A percentile compares a stretch with the other conserved stretches of the same genome.
These are phyloP conservation scores for Aspergillus bertholletiae DNA, from an alignment of 495 filamentous ascomycete genomes.

Conservation along the genomic window DNA sequence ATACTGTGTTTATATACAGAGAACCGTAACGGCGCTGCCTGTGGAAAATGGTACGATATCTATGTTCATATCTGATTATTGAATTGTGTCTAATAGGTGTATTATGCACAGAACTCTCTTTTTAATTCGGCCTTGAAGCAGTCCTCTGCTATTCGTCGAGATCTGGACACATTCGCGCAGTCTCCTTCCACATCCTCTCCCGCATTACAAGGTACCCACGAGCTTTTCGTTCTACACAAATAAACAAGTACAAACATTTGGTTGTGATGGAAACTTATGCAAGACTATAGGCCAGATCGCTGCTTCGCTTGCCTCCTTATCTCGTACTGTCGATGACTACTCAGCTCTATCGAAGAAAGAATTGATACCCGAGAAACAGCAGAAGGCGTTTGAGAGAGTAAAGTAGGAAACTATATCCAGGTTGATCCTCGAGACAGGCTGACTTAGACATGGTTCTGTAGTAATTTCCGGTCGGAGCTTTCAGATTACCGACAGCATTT, in stretches of 20 bases:
- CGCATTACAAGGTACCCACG: constrained; percentile 56
- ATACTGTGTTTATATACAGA: background rate
- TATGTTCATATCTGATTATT: background rate
- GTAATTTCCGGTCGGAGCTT: constrained; percentile 78
- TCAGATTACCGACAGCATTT: constrained; percentile 73
- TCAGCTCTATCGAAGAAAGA: constrained; percentile 79
- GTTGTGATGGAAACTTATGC: constrained; percentile 7
- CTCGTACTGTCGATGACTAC: constrained; percentile 93
- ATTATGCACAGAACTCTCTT: constrained; percentile 66
- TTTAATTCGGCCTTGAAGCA: constrained; percentile 97
- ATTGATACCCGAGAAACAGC: constrained; percentile 78
- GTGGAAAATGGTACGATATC: background rate
- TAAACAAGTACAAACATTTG: background rate
- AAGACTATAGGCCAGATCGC: constrained; percentile 63
- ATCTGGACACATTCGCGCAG: constrained; percentile 71
- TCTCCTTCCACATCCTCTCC: constrained; percentile 57
- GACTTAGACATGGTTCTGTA: background rate
- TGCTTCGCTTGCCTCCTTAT: constrained; percentile 81
- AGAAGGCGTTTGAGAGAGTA: constrained; percentile 83
- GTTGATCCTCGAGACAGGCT: background rate
- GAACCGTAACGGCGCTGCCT: background rate
- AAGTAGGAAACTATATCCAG: constrained; percentile 26
- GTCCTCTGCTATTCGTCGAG: constrained; percentile 78
- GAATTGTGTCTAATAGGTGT: background rate
- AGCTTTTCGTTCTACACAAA: background rate